Evolutionary conservation across 768 basidiomycete species (phyloP), one percentile per base, ranked within the genome.

Genomic region (Russula abietina): DNA sequence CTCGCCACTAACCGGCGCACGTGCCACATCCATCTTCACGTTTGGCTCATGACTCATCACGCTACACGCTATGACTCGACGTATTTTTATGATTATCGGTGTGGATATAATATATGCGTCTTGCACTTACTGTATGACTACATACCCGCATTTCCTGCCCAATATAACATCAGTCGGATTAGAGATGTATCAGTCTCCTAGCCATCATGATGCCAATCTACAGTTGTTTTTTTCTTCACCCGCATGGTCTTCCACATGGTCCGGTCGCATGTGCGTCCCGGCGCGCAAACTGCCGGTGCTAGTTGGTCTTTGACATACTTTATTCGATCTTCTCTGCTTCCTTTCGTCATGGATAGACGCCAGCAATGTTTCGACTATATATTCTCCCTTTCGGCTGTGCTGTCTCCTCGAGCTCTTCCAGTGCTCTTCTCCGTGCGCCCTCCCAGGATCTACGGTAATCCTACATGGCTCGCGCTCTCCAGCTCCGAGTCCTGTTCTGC

Each of bases 41-140:
- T 39, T 39, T 39, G 38, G 16, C 38, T 39, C 38, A 39, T 39
- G 14, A 39, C 38, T 12, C 36, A 36, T 36, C 12, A 39, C 38
- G 8, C 36, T 19, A 19, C 30, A 17, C 7, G 16, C 39, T 14
- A 51, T 14, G 22, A 60, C 2, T 43, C 46, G 58, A 36, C 49
- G 53, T 56, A 55, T 60, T 46, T 26, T 55, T 64, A 64, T 64
- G 48, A 36, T 19, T 55, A 55, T 56, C 58, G 49, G 48, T 41
- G 22, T 33, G 58, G 38, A 39, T 39, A 39, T 39, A 39, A 64
- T 55, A 45, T 38, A 11, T 62, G 26, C 41, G 36, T 36, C 19
- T 30, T 26, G 38, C 63, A 60, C 46, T 11, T 56, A 49, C 30
- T 64, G 58, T 60, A 64, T 51, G 28, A 59, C 38, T 54, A 59